These are phyloP conservation scores for Termitomyces sp. DNA, from an alignment of 768 basidiomycete genomes.

Conservation along the genomic window DNA sequence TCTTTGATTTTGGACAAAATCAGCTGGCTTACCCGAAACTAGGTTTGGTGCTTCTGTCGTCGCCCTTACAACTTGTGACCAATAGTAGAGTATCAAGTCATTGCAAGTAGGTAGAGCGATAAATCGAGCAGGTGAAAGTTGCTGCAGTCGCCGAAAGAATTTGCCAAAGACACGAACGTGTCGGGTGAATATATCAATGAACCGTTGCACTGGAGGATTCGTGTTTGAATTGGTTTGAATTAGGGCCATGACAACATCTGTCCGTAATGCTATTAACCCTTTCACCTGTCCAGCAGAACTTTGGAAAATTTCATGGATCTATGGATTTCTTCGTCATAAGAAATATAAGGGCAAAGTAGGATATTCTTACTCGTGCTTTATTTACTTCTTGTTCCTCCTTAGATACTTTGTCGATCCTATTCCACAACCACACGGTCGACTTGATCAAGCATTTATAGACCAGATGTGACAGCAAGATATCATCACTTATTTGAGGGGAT, in stretches of 20 bases:
- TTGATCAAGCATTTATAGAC: slow-evolving; percentile 73
- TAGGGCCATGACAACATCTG: slow-evolving; percentile 41
- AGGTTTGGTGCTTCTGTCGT: slow-evolving; percentile 45
- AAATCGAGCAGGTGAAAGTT: slow-evolving; percentile 54
- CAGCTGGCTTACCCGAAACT: slow-evolving; percentile 47
- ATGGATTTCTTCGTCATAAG: background rate
- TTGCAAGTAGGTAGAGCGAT: slow-evolving; percentile 56
- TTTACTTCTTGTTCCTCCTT: slow-evolving; percentile 40
- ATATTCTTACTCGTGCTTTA: slow-evolving; percentile 46
- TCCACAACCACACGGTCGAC: slow-evolving; percentile 71
- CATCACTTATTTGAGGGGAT: slow-evolving; percentile 29
- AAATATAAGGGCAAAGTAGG: background rate
- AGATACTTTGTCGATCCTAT: slow-evolving; percentile 36
- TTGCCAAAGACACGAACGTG: slow-evolving; percentile 75
- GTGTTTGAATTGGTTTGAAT: slow-evolving; percentile 19
- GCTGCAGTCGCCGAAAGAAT: slow-evolving; percentile 72
- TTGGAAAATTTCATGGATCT: slow-evolving; percentile 63
- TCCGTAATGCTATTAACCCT: slow-evolving; percentile 52
- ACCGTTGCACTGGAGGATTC: slow-evolving; percentile 33
- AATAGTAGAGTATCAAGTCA: slow-evolving; percentile 73
- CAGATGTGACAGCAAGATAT: slow-evolving; percentile 55
- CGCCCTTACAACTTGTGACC: slow-evolving; percentile 76
- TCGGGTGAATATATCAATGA: slow-evolving; percentile 56
- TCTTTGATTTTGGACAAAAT: background rate
- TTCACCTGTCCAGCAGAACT: slow-evolving; percentile 53